phyloP scores from a whole-genome alignment of 495 filamentous ascomycete genomes.

The Penicillium parvum region DNA sequence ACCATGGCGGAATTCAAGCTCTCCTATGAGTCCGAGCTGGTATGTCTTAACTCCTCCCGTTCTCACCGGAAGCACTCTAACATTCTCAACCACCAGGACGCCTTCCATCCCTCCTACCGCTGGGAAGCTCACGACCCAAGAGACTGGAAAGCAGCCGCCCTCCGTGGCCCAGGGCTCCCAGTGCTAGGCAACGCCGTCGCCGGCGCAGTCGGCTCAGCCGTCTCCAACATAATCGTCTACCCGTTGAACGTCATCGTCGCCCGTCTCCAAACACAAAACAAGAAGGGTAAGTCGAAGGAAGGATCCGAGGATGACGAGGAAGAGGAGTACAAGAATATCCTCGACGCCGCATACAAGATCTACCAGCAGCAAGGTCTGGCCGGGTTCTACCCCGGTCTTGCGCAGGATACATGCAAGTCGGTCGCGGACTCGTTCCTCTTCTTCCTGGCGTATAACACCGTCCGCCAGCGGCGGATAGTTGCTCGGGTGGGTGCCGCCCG shows the following conservation, averaged over 20 bases:
- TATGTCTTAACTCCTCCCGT: slow-evolving; percentile 7
- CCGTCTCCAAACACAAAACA: slow-evolving; percentile 75
- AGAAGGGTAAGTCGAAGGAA: slow-evolving; percentile 29
- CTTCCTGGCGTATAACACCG: slow-evolving; percentile 74
- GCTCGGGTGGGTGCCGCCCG: slow-evolving; percentile 28
- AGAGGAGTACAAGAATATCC: slow-evolving; percentile 54
- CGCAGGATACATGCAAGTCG: slow-evolving; percentile 67
- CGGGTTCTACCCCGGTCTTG: slow-evolving; percentile 72
- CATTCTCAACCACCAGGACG: slow-evolving; percentile 33
- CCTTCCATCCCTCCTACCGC: slow-evolving; percentile 48
- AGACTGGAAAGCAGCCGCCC: slow-evolving; percentile 34
- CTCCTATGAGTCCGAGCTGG: slow-evolving; percentile 31
- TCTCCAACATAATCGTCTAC: slow-evolving; percentile 76
- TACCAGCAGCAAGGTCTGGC: slow-evolving; percentile 62
- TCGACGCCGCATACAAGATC: slow-evolving; percentile 69
- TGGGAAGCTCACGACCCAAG: slow-evolving; percentile 35
- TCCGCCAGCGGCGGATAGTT: slow-evolving; percentile 58
- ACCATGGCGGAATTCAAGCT: slow-evolving; percentile 34
- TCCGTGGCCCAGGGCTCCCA: slow-evolving; percentile 58
- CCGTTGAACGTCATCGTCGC: slow-evolving; percentile 84
- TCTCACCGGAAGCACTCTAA: neutral
- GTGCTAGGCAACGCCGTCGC: slow-evolving; percentile 84
- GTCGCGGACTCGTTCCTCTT: slow-evolving; percentile 77
- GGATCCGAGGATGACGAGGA: slow-evolving; percentile 39
- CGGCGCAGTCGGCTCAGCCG: slow-evolving; percentile 71